Evolutionary conservation across 2,329 filamentous ascomycete species (phyloP), one percentile per base, ranked within the genome.

Genomic region (Ambrosiella cleistominuta): DNA sequence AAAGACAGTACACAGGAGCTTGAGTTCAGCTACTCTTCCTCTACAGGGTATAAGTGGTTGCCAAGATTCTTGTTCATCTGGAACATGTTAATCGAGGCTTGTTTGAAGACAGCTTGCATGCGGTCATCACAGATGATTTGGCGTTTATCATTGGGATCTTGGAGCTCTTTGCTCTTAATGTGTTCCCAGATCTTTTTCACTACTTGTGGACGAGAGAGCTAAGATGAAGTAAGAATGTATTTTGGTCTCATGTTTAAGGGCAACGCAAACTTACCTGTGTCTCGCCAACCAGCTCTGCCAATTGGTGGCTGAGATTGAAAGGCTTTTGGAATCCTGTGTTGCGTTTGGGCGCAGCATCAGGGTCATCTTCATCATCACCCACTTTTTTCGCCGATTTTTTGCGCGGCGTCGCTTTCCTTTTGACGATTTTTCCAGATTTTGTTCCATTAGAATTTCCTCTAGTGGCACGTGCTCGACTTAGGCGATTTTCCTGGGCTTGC

Each of bases 51-150:
- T 44, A 97, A 75, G 66, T 97, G 91, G 68, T 85, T 83, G 62
- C 87, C 88, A 9, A 97, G 81, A 13, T 95, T 80, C 75, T 96
- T 96, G 75, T 95, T 97, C 91, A 98, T 97, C 64, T 88, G 90
- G 70, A 98, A 98, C 93, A 98, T 98, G 71, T 97, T 88, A 54
- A 98, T 86, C 66, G 80, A 86, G 66, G 89, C 81, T 66, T 86
- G 80, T 70, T 95, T 95, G 74, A 98, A 98, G 7, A 98, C 86
- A 6, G 86, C 85, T 61, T 87, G 83, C 85, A 98, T 85, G 64
- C 81, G 82, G 27, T 95, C 88, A 70, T 98, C 93, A 71, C 93
- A 98, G 36, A 81, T 75, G 62, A 98, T 98, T 64, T 95, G 88
- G 19, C 93, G 86, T 69, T 90, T 91, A 72, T 98, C 91, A 63